Conservation (phyloP, 2,329 filamentous ascomycete species). For the Trichocomaceae sp. region DNA sequence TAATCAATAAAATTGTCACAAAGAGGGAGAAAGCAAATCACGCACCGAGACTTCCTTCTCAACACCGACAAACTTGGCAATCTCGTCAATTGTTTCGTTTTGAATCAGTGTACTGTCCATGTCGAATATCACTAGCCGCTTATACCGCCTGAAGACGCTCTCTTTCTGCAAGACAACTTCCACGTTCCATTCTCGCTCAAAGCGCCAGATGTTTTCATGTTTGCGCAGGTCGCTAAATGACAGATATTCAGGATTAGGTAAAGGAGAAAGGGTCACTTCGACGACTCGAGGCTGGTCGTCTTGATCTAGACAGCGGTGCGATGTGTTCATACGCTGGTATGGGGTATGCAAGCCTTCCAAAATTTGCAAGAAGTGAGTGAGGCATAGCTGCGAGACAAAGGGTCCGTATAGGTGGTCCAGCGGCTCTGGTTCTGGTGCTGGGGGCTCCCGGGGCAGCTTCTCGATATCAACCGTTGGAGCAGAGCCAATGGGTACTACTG, state of each 20-base stretch:
- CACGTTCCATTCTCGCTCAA: constrained; percentile 83
- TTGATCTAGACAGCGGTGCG: constrained; percentile 43
- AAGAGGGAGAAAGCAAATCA: not conserved
- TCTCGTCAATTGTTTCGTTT: constrained; percentile 94
- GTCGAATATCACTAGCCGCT: constrained; percentile 87
- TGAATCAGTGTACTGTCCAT: constrained; percentile 98
- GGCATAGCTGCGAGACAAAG: constrained; percentile 49
- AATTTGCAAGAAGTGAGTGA: constrained; percentile 51
- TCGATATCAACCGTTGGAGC: constrained; percentile 47
- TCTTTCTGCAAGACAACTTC: constrained; percentile 73
- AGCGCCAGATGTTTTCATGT: constrained; percentile 74
- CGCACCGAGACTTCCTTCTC: constrained; percentile 66
- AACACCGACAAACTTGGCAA: constrained; percentile 78
- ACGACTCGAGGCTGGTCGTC: constrained; percentile 46
- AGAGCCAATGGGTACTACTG: constrained; percentile 39
- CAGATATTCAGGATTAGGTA: constrained; percentile 43
- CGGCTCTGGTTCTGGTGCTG: constrained; percentile 48
- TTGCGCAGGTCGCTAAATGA: constrained; percentile 63
- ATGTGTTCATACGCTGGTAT: constrained; percentile 44
- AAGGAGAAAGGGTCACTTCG: constrained; percentile 47
- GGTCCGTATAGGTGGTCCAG: constrained; percentile 51
- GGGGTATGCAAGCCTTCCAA: constrained; percentile 45
- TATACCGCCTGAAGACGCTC: constrained; percentile 67
- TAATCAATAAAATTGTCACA: constrained; percentile 10
- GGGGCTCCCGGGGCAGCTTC: constrained; percentile 50